Evolutionary conservation across 2,329 filamentous ascomycete genomes (phyloP), one percentile per base, ranked within the genome.

Genomic region (Talaromyces sp.): DNA sequence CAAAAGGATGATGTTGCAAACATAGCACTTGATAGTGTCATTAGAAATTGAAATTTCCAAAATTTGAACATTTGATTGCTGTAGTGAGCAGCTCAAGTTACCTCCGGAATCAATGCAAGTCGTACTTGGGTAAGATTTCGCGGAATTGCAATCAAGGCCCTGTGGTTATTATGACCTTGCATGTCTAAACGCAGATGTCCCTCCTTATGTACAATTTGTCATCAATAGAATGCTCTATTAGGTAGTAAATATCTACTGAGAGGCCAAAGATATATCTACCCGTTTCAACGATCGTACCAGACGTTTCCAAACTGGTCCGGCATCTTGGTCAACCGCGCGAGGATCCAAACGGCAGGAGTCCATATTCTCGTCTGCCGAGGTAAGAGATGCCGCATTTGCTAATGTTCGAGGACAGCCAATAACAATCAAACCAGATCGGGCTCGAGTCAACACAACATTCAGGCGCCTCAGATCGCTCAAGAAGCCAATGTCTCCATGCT

Each of bases 401-500:
- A 51, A 27, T 21, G 49, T 51, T 27, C 19, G 49, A 27, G 17
- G 49, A 51, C 21, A 51, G 0, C 89, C 88, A 54, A 91, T 82
- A 64, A 93, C 77, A n/a, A 91, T 82, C 14, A 92, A 69, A 0
- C 78, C 83, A 58, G 88, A 76, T 0, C 87, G 79, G 0, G 89
- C 88, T 62, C 89, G 78, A 0, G 88, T 89, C 1, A 90, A 71
- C 1, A 92, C 71, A 0, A 92, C 89, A 21, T 91, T 91, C 0
- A 91, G 70, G 0, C 89, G 79, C 64, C 91, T 83, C 0, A 84
- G 84, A 0, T 86, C 78, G 0, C 76, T 68, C 79, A 92, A 85
- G 69, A 92, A 92, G 0, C 89, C 89, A 32, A 91, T 89, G 1
- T 91, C 85, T 0, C 84, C 82, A 0, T 68, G 67, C 0, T 66